Base-by-base conservation (phyloP, 139 green algal species). In the Closterium sp. region DNA sequence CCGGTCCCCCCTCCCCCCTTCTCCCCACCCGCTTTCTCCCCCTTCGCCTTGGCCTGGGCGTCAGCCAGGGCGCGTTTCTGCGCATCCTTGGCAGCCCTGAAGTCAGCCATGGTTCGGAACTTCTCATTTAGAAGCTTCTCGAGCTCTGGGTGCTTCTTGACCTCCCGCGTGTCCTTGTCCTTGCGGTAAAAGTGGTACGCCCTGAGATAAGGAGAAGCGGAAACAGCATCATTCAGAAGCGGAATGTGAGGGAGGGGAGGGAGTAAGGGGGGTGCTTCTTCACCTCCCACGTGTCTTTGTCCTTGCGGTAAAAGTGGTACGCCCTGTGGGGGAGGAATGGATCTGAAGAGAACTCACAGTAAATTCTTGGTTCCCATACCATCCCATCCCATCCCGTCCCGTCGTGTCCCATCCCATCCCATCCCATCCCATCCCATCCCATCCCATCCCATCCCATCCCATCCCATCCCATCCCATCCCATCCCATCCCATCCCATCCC, bases 141-240 rank as follows among this genome's bases (percentile, higher is more conserved):
- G 5, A 98, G 92, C 92, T 97, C 93, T 13, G 95, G 91, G 62
- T 50, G 27, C 30, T 94, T 85, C 31, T 86, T 34, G 9, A 95
- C 85, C 24, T 31, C 30, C 31, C 85, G 73, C 24, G 34, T 45
- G 62, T 31, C 38, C 85, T 96, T 95, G 91, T 95, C 92, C 87
- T 95, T 95, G 86, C 88, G 91, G 95, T 99, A 99, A 95, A 98
- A 97, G 95, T 99, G 98, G 95, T 98, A 99, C 9, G 97, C 97
- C 92, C 92, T 94, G 85, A n/a, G n/a, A n/a, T n/a, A n/a, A n/a
- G n/a, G n/a, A n/a, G n/a, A n/a, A n/a, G n/a, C n/a, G n/a, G n/a
- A n/a, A n/a, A n/a, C n/a, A n/a, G n/a, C n/a, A n/a, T n/a, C n/a
- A n/a, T n/a, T n/a, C n/a, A n/a, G n/a, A n/a, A n/a, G n/a, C n/a